phyloP scores from a whole-genome alignment of 352 stramenopile species.

The Phytophthora melonis region DNA sequence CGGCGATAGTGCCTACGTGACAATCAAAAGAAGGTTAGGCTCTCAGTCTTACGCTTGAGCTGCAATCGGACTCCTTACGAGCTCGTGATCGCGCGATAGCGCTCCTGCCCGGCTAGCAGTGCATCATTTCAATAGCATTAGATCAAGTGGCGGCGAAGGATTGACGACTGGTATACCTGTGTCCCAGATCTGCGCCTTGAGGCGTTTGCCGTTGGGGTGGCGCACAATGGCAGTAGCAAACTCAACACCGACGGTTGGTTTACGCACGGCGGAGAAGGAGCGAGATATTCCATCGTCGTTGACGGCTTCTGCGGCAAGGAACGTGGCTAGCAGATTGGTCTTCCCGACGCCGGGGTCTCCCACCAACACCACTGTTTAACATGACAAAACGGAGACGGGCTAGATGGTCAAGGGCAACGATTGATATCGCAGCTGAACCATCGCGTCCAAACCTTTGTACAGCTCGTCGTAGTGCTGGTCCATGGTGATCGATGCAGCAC shows the following conservation, averaged over 20 bases:
- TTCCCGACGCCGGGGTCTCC: conserved; percentile 91
- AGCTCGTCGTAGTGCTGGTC: conserved; percentile 83
- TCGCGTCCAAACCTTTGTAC: conserved; percentile 66
- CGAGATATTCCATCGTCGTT: conserved; percentile 50
- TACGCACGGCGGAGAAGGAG: conserved; percentile 62
- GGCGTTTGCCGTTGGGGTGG: conserved; percentile 80
- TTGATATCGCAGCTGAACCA: not conserved
- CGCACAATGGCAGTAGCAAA: conserved; percentile 82
- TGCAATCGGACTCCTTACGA: conserved; percentile 52
- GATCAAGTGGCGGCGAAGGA: not conserved
- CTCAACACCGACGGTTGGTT: conserved; percentile 85
- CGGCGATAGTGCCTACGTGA: conserved; percentile 71
- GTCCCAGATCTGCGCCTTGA: conserved; percentile 89
- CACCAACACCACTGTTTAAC: conserved; percentile 70
- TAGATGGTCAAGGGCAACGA: not conserved
- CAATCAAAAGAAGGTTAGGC: not conserved
- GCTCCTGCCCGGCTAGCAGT: conserved; percentile 66
- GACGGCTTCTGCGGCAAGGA: conserved; percentile 59
- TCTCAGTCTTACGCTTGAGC: not conserved
- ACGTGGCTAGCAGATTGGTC: conserved; percentile 88
- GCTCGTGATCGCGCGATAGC: conserved; percentile 86
- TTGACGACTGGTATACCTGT: conserved; percentile 42
- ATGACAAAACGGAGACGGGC: not conserved
- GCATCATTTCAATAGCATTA: not conserved
- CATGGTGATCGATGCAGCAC: conserved; percentile 22